phyloP scores from a whole-genome alignment of 1,284 basidiomycete species.

The Heterobasidion parviporum region DNA sequence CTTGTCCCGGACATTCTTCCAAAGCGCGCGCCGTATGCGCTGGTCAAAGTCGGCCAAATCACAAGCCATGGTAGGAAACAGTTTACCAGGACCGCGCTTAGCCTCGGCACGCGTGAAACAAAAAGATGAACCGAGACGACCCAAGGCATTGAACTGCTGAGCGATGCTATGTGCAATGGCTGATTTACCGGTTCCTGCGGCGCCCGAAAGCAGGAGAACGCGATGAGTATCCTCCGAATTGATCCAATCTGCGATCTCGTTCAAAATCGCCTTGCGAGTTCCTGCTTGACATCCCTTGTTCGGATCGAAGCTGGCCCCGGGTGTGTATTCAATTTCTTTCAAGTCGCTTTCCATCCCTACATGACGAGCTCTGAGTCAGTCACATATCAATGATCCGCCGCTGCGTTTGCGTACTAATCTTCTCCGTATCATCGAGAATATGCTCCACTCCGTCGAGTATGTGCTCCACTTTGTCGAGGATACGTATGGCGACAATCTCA shows the following conservation, averaged over 20 bases:
- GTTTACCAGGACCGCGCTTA: not conserved
- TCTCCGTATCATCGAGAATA: no score
- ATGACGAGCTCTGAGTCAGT: not conserved
- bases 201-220: not conserved
- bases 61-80: not conserved
- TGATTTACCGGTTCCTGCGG: not conserved
- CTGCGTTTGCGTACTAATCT: no score
- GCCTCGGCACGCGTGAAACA: not conserved
- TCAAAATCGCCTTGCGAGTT: not conserved
- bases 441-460: no score
- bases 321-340: not conserved
- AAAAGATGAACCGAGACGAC: not conserved
- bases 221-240: not conserved
- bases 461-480: not conserved
- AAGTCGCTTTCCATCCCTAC: not conserved
- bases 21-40: not conserved
- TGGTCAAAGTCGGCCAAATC: not conserved
- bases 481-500: not conserved
- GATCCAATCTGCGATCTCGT: not conserved
- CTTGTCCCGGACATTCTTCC: not conserved
- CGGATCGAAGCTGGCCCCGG: not conserved
- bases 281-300: not conserved
- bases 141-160: not conserved
- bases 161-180: not conserved
- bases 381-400: no score